These are phyloP conservation scores for Artemisia princeps DNA, from an alignment of 140 eudicot species.

Conservation along the genomic window DNA sequence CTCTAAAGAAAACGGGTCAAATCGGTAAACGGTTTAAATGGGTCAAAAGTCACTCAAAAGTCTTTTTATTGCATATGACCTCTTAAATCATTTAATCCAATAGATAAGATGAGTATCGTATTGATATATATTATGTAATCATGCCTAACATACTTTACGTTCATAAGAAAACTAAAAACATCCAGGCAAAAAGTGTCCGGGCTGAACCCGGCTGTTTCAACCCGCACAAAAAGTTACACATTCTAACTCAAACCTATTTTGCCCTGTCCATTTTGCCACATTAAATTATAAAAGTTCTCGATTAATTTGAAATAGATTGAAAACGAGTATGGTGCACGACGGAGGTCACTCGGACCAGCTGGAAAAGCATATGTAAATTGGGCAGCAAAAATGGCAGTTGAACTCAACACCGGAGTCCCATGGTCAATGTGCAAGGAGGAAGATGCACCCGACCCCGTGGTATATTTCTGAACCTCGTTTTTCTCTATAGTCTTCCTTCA, in stretches of 20 bases:
- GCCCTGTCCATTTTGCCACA: background rate
- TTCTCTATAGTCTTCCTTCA: too few species aligned
- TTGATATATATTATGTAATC: too few species aligned
- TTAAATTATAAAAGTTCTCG: background rate
- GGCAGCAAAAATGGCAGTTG: slow-evolving; percentile 90
- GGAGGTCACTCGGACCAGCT: slow-evolving; percentile 50
- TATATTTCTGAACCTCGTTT: slow-evolving; percentile 20
- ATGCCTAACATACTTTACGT: too few species aligned
- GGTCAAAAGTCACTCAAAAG: too few species aligned
- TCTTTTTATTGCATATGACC: too few species aligned
- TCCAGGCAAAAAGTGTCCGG: too few species aligned
- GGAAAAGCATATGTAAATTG: slow-evolving; percentile 66
- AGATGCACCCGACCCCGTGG: slow-evolving; percentile 92
- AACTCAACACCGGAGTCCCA: slow-evolving; percentile 68
- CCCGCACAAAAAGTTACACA: background rate
- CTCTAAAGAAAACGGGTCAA: too few species aligned
- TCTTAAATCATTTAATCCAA: too few species aligned
- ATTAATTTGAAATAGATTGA: slow-evolving; percentile 50
- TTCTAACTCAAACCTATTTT: background rate
- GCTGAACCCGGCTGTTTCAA: too few species aligned
- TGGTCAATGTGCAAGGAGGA: slow-evolving; percentile 94
- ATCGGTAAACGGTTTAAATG: too few species aligned
- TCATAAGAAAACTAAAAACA: too few species aligned
- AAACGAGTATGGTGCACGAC: slow-evolving; percentile 71
- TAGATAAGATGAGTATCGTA: too few species aligned